These are phyloP conservation scores for Russula lepida DNA, from an alignment of 768 basidiomycete genomes.

Conservation along the genomic window DNA sequence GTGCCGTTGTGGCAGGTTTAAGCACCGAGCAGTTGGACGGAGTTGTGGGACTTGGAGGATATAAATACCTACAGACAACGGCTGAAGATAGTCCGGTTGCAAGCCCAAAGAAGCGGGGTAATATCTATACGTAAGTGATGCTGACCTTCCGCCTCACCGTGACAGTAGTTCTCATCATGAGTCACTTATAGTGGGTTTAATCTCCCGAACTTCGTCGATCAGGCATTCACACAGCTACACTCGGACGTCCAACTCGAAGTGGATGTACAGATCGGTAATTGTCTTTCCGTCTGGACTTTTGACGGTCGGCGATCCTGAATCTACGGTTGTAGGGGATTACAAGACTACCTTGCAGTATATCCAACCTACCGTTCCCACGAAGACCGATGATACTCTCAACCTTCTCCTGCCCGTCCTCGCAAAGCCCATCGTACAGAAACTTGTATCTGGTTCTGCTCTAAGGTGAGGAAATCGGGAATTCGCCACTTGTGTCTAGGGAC, in stretches of 20 bases:
- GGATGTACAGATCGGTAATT: slow-evolving; percentile 48
- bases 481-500: background rate
- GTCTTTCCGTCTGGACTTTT: background rate
- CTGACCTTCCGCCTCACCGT: background rate
- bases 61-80: slow-evolving; percentile 38
- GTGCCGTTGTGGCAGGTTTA: slow-evolving; percentile 57
- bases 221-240: slow-evolving; percentile 55
- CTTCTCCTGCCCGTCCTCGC: slow-evolving; percentile 63
- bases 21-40: slow-evolving; percentile 54
- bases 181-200: slow-evolving; percentile 43
- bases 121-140: slow-evolving; percentile 46
- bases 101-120: slow-evolving; percentile 30
- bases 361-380: slow-evolving; percentile 46
- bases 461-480: slow-evolving; percentile 32
- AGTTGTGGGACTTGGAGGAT: slow-evolving; percentile 60
- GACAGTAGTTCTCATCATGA: background rate
- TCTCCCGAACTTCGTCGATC: slow-evolving; percentile 51
- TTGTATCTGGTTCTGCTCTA: slow-evolving; percentile 50
- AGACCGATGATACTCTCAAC: slow-evolving; percentile 53
- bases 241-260: slow-evolving; percentile 52
- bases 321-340: slow-evolving; percentile 43
- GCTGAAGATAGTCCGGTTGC: slow-evolving; percentile 26
- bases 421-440: slow-evolving; percentile 64
- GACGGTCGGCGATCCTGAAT: background rate
- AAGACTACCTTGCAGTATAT: slow-evolving; percentile 52